Percentiles rank a stretch among this genome's conserved stretches.
These are phyloP conservation scores for Exophiala aquamarina DNA, from an alignment of 2,329 filamentous ascomycete genomes.

Conservation along the genomic window DNA sequence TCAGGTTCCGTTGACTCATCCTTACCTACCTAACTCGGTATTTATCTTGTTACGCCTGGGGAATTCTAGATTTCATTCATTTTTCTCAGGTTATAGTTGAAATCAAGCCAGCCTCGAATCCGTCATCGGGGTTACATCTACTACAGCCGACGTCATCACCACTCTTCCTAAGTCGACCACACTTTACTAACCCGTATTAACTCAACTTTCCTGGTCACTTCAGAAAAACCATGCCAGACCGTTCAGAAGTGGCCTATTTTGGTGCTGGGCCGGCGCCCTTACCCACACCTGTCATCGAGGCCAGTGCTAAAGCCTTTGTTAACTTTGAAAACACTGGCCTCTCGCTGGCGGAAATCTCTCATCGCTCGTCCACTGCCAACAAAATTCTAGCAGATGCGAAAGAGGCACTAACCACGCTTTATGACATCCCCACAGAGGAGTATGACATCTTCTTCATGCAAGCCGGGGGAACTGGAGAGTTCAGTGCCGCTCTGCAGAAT, in stretches of 20 bases:
- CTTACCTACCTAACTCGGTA: no score
- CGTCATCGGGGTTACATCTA: no score
- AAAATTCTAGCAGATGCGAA: constrained; percentile 79
- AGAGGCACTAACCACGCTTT: constrained; percentile 67
- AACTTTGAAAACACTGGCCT: constrained; percentile 81
- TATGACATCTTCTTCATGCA: constrained; percentile 91
- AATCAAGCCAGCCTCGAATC: no score
- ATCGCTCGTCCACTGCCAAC: constrained; percentile 76
- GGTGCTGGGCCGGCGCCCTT: constrained; percentile 87
- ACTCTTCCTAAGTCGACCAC: no score
- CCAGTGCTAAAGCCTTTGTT: constrained; percentile 72
- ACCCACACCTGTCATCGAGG: constrained; percentile 76
- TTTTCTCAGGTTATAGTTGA: no score
- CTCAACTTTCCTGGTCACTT: no score
- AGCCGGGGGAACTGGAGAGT: constrained; percentile 81
- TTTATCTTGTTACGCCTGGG: no score
- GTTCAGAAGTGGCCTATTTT: constrained; percentile 79
- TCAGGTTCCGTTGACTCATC: no score
- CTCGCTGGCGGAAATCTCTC: constrained; percentile 85
- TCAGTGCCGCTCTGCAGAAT: constrained; percentile 82
- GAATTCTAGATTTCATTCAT: no score
- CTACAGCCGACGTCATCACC: no score
- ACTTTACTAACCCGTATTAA: no score
- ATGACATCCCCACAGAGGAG: constrained; percentile 74
- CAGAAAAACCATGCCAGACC: constrained; percentile 67